Evolutionary conservation across 345 rosid species (phyloP).

Genomic region (Euphorbia lathyris): DNA sequence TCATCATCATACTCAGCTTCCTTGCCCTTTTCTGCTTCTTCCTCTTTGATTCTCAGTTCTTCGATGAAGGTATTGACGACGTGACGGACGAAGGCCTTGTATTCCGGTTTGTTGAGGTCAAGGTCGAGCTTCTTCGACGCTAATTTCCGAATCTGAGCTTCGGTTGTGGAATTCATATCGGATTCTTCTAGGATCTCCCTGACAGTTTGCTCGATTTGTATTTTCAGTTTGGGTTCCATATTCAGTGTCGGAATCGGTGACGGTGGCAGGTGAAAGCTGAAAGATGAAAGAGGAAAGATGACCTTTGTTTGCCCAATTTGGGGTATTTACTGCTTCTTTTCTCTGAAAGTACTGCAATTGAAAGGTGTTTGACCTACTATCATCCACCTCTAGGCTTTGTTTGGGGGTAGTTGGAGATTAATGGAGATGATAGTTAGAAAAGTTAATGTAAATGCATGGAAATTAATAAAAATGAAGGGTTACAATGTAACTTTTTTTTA

Average conservation of each 20-base stretch:
- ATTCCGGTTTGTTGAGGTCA: conserved; percentile 61
- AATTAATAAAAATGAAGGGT: no score
- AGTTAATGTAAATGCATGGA: no score
- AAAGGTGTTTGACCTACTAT: no score
- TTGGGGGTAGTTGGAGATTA: no score
- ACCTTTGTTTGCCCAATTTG: background rate
- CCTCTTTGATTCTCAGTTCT: conserved; percentile 38
- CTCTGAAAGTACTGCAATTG: background rate
- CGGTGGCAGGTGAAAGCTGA: background rate
- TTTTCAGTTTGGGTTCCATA: conserved; percentile 54
- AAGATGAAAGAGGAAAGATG: no score
- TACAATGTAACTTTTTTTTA: no score
- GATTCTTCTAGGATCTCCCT: conserved; percentile 62
- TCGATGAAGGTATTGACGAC: conserved; percentile 69
- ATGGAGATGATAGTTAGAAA: no score
- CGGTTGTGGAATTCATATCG: conserved; percentile 66
- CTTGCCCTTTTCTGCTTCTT: background rate
- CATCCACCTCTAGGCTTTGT: no score
- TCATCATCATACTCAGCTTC: conserved; percentile 59
- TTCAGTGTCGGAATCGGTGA: background rate
- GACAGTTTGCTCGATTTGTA: conserved; percentile 51
- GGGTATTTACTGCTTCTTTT: background rate
- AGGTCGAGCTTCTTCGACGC: conserved; percentile 64
- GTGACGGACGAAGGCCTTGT: conserved; percentile 54
- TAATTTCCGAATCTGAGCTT: conserved; percentile 61